Evolutionary conservation across 78 protist species (phyloP).

Genomic region (Dictyostelium citrinum): DNA sequence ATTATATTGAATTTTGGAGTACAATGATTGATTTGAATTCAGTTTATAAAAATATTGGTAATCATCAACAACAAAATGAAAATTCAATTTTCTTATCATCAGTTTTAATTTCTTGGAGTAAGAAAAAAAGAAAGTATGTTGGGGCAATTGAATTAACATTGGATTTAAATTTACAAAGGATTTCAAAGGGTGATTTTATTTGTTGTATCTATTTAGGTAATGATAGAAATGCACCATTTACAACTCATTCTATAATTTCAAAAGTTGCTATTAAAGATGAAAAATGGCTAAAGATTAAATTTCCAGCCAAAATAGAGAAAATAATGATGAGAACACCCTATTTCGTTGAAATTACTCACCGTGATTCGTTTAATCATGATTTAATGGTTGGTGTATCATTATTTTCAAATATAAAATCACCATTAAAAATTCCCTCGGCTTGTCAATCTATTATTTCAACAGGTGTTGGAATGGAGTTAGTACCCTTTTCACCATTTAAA

Average conservation of each 20-base stretch:
- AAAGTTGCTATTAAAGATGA: background rate
- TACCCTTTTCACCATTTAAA: background rate
- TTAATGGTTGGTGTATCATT: background rate
- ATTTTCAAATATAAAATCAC: background rate
- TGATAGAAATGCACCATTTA: background rate
- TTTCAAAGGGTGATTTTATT: constrained; percentile 35
- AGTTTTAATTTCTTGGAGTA: constrained; percentile 30
- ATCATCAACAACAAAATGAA: background rate
- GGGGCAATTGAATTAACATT: constrained; percentile 45
- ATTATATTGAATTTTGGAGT: constrained; percentile 24
- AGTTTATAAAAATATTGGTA: background rate
- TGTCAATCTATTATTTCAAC: background rate
- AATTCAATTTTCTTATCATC: constrained; percentile 7
- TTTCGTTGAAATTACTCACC: constrained; percentile 32
- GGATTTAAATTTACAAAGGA: background rate
- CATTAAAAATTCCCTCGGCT: background rate
- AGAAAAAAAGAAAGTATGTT: constrained; percentile 66
- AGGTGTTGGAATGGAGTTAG: no score
- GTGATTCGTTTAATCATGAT: constrained; percentile 11
- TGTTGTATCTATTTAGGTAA: constrained; percentile 21
- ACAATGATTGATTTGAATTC: constrained; percentile 34
- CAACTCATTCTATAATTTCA: constrained; percentile 41
- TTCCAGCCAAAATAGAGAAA: constrained; percentile 15
- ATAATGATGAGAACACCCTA: constrained; percentile 16
- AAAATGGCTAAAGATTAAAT: background rate